These are phyloP conservation scores for Ceratobasidium sp. DNA, from an alignment of 1,284 basidiomycete species.

Conservation along the genomic window DNA sequence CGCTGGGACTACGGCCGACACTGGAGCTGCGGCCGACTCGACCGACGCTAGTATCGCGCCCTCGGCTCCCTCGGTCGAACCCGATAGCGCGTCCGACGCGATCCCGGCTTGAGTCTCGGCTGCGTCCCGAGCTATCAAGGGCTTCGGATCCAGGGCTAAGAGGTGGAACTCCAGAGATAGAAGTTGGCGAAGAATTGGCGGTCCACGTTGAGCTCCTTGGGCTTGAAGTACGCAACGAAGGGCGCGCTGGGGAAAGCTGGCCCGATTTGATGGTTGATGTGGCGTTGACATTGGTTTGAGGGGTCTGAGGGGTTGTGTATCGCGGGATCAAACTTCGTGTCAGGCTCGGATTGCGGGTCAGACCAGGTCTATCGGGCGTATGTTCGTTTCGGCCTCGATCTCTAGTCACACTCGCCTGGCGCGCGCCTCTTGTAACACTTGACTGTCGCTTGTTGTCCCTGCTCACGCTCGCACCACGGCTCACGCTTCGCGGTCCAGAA, in stretches of 20 bases:
- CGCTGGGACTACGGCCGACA: background rate
- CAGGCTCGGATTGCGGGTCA: constrained; percentile 20
- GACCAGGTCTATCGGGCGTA: background rate
- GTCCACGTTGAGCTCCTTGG: background rate
- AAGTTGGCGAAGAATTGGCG: background rate
- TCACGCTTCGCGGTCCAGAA: constrained; percentile 19
- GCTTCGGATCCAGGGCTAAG: constrained; percentile 34
- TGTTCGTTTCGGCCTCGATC: background rate
- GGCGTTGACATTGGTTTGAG: constrained; percentile 1
- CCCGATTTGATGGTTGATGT: constrained; percentile 16
- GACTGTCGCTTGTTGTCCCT: background rate
- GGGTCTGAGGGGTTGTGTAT: constrained; percentile 11
- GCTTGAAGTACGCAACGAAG: constrained; percentile 6
- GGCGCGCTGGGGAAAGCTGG: constrained; percentile 6
- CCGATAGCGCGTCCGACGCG: background rate
- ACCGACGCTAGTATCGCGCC: too few relatives aligned
- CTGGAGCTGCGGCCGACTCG: too few relatives aligned
- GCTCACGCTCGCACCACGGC: constrained; percentile 19
- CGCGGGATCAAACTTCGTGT: constrained; percentile 14
- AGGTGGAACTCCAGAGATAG: constrained; percentile 19
- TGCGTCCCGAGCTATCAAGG: background rate
- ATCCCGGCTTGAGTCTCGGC: constrained; percentile 13
- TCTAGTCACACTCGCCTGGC: background rate
- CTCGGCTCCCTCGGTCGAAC: too few relatives aligned
- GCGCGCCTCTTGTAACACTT: background rate